Evolutionary conservation across 2,329 filamentous ascomycete species (phyloP), one percentile per base, ranked within the genome.

Genomic region (Colletotrichum orchidophilum): DNA sequence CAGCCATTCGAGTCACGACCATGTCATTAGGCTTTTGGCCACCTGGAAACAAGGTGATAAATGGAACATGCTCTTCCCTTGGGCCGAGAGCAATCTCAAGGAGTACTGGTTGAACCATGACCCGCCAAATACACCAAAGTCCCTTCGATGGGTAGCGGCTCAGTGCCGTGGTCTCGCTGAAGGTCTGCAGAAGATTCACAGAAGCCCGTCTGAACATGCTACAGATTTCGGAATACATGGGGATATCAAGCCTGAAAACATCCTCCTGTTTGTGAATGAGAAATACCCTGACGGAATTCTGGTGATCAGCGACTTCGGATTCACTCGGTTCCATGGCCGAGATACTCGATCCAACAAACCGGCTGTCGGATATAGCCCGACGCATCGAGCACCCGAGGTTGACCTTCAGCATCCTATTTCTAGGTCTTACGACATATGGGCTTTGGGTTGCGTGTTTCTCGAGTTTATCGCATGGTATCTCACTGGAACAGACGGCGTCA

Each of bases 51-150:
- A 69, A 29, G 67, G 55, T 9, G 35, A 31, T 7, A 63, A 59
- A 7, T 74, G 49, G 27, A 73, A 62, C 39, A 49, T 73, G 29
- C 70, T 75, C 3, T 74, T 74, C 42, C 73, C 74, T 33, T 75
- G 74, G 73, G 71, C 71, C 3, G 46, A 73, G 42, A 63, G 66
- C 27, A 60, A 61, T 29, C 50, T 72, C 11, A 61, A 50, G 31
- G 55, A 61, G 1, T 74, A 66, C 24, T 74, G 71, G 71, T 5
- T 33, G 27, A 21, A 7, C 2, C 35, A 29, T 5, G 6, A 3
- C 15, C 29, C 31, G 3, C 3, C 4, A 24, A 5, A 4, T 5
- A 35, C 12, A 13, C 54, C 8, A 21, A 11, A 29, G n/a, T 29
- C 26, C 33, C 9, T 21, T 24, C 11, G 55, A 18, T 73, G 73